A percentile compares a stretch with the other conserved stretches of the same genome.
Evolutionary conservation across 2,329 filamentous ascomycete genomes (phyloP).

Genomic region (Penicillium frequentans): DNA sequence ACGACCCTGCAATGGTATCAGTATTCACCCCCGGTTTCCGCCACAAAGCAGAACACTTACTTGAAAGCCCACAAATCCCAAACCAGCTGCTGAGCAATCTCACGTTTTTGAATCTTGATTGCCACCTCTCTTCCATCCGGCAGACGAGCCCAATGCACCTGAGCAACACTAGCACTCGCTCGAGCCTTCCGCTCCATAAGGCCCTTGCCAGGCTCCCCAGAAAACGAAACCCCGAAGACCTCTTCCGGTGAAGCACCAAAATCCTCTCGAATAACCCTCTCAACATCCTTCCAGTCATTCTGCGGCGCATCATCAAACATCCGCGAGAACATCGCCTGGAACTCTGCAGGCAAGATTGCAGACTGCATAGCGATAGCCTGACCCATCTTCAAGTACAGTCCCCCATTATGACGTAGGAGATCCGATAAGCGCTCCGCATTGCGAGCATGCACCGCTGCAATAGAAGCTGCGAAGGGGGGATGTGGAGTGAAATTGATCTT

Average conservation of each 20-base stretch:
- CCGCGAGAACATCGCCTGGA: slow-evolving; percentile 90
- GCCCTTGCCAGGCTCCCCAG: slow-evolving; percentile 61
- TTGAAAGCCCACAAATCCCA: slow-evolving; percentile 98
- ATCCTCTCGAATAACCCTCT: slow-evolving; percentile 81
- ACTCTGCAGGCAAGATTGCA: slow-evolving; percentile 87
- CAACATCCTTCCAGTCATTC: slow-evolving; percentile 81
- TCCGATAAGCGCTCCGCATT: slow-evolving; percentile 82
- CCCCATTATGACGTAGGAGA: slow-evolving; percentile 81
- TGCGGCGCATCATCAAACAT: slow-evolving; percentile 99
- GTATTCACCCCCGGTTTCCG: background rate
- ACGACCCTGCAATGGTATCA: slow-evolving; percentile 62
- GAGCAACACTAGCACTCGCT: slow-evolving; percentile 86
- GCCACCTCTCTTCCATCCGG: slow-evolving; percentile 88
- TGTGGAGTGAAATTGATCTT: slow-evolving; percentile 90
- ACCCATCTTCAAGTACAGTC: slow-evolving; percentile 94
- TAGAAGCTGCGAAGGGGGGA: slow-evolving; percentile 70
- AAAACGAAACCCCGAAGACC: slow-evolving; percentile 87
- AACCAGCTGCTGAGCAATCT: slow-evolving; percentile 85
- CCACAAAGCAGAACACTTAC: slow-evolving; percentile 43
- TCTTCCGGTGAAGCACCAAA: slow-evolving; percentile 85
- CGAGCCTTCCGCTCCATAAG: slow-evolving; percentile 70
- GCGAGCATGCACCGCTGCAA: slow-evolving; percentile 76
- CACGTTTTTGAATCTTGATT: slow-evolving; percentile 93
- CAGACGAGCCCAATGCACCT: slow-evolving; percentile 91
- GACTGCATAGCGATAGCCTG: slow-evolving; percentile 99